Conservation (phyloP, 306 rosid genomes). For the Prunus mongolica region DNA sequence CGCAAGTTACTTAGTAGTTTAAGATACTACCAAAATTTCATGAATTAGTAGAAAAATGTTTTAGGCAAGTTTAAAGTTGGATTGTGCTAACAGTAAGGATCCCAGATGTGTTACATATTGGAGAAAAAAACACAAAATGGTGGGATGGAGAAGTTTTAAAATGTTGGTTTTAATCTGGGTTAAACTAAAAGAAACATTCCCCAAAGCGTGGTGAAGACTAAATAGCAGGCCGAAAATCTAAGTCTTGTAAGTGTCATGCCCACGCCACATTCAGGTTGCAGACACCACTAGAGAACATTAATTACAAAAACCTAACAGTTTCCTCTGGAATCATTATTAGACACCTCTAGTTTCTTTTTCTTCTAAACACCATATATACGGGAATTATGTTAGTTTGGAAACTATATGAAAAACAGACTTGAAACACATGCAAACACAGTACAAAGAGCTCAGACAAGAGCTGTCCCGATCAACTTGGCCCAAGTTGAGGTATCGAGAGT, state of each 20-base stretch:
- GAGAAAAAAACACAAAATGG: too few species aligned
- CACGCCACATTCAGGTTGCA: neutral
- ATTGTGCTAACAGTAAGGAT: neutral
- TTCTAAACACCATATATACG: neutral
- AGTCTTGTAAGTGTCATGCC: neutral
- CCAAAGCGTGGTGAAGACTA: neutral
- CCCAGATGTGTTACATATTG: too few species aligned
- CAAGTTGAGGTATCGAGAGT: neutral
- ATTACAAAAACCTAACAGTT: neutral
- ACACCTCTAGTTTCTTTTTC: conserved; percentile 2
- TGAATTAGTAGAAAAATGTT: neutral
- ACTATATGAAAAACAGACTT: neutral
- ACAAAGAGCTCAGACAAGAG: neutral
- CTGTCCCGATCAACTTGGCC: neutral
- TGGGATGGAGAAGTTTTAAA: neutral
- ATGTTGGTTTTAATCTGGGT: neutral
- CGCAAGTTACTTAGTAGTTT: conserved; percentile 8
- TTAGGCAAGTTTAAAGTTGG: neutral
- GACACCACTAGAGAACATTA: neutral
- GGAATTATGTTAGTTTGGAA: neutral
- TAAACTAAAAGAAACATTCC: neutral
- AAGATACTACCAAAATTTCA: neutral
- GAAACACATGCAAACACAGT: neutral
- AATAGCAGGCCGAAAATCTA: neutral
- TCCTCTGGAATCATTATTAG: neutral